These are phyloP conservation scores for Corinectria fuckeliana DNA, from an alignment of 2,329 filamentous ascomycete species.

Conservation along the genomic window DNA sequence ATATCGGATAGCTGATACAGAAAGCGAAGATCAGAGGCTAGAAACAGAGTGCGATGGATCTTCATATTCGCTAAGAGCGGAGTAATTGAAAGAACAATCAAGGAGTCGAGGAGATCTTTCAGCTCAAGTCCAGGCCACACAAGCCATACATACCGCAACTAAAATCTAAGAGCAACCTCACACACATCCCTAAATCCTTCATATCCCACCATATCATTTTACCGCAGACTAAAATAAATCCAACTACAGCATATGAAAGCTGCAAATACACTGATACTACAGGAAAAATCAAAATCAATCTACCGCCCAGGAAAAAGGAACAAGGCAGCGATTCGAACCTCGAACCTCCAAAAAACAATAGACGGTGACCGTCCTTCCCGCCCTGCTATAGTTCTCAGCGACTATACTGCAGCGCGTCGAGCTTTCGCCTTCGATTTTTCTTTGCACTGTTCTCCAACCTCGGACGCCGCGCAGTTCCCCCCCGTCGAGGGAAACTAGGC, in stretches of 20 bases:
- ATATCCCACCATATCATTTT: too few species aligned
- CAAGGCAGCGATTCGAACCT: neutral
- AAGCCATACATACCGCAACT: too few species aligned
- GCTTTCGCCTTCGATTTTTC: constrained; percentile 40
- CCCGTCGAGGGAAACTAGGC: neutral
- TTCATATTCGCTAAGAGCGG: too few species aligned
- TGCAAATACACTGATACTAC: neutral
- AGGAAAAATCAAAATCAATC: neutral
- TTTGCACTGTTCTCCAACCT: constrained; percentile 36
- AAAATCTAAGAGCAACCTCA: too few species aligned
- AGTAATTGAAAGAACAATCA: too few species aligned
- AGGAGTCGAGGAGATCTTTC: too few species aligned
- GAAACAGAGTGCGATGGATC: too few species aligned
- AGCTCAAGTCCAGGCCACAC: too few species aligned
- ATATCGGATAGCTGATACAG: neutral
- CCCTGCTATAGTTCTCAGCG: constrained; percentile 33
- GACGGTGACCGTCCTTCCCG: constrained; percentile 10
- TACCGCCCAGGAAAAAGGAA: neutral
- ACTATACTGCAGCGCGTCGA: constrained; percentile 30
- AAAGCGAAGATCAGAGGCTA: too few species aligned
- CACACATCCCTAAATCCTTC: too few species aligned
- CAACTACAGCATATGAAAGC: neutral
- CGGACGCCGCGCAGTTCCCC: constrained; percentile 16
- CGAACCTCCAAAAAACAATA: constrained; percentile 6
- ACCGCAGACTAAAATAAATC: too few species aligned